Evolutionary conservation across 139 green algal genomes (phyloP).

Genomic region (Nannochloris sp.): DNA sequence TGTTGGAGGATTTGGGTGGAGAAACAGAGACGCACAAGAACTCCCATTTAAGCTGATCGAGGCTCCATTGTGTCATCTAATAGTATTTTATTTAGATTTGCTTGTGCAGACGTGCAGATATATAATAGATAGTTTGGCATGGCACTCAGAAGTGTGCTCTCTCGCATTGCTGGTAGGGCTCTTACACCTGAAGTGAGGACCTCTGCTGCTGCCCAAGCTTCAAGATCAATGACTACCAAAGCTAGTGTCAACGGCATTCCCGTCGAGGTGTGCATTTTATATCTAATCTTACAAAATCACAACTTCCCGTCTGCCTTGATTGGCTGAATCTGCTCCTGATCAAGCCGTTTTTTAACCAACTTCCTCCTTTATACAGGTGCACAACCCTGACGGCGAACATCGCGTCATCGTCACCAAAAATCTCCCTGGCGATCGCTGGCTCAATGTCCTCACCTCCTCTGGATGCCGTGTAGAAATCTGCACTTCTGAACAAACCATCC

Average conservation of each 20-base stretch:
- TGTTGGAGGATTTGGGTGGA: no score
- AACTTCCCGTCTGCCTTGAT: not conserved
- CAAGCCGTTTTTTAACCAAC: not conserved
- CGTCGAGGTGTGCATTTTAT: slow-evolving; percentile 14
- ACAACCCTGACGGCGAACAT: slow-evolving; percentile 73
- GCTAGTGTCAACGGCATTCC: slow-evolving; percentile 14
- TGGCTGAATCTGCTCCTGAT: not conserved
- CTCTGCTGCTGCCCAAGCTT: not conserved
- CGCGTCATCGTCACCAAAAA: slow-evolving; percentile 95
- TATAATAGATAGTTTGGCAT: not conserved
- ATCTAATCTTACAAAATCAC: not conserved
- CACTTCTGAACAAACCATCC: slow-evolving; percentile 72
- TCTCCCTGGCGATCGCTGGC: slow-evolving; percentile 86
- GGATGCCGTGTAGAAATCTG: slow-evolving; percentile 64
- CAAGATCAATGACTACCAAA: slow-evolving; percentile 1
- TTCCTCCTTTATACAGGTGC: slow-evolving; percentile 60
- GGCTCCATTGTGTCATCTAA: no score
- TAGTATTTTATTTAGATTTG: no score
- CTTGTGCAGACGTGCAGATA: no score
- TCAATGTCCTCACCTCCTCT: slow-evolving; percentile 66
- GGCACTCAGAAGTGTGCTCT: not conserved
- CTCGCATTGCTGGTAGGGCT: not conserved
- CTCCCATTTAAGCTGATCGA: no score
- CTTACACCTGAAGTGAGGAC: not conserved
- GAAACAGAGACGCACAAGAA: no score